Percentiles rank a stretch among this genome's conserved stretches.
Evolutionary conservation across 1,139 yeast genomes (phyloP).

Genomic region (Debaryomyces sp.): DNA sequence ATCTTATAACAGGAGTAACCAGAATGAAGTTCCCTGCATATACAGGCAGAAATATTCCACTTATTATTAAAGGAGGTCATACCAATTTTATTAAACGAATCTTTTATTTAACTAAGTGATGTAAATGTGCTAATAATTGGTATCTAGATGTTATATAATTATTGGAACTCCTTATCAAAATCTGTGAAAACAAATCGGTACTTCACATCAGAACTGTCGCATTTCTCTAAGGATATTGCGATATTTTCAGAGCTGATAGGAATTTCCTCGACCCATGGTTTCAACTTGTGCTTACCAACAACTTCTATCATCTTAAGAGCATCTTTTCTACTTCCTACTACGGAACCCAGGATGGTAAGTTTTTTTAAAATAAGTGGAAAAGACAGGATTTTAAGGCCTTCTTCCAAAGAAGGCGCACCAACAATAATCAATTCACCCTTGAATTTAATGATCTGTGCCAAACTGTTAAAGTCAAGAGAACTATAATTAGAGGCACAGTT

Average conservation of each 20-base stretch:
- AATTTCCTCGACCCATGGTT: conserved; percentile 46
- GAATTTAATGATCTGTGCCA: conserved; percentile 37
- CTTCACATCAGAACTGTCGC: conserved; percentile 56
- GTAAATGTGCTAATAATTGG: too few relatives aligned
- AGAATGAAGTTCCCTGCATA: too few relatives aligned
- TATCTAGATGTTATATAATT: background rate
- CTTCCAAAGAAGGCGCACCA: conserved; percentile 48
- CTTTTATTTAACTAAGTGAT: too few relatives aligned
- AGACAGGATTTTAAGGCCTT: conserved; percentile 29
- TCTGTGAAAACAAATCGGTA: conserved; percentile 67
- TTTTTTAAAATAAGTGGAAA: conserved; percentile 8
- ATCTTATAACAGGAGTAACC: too few relatives aligned
- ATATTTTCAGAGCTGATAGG: conserved; percentile 37
- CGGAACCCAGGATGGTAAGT: conserved; percentile 13
- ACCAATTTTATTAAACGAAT: too few relatives aligned
- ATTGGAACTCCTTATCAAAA: conserved; percentile 38
- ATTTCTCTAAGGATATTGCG: conserved; percentile 32
- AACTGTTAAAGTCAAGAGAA: conserved; percentile 33
- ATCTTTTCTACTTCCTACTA: conserved; percentile 42
- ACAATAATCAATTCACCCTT: conserved; percentile 56
- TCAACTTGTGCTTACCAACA: conserved; percentile 41
- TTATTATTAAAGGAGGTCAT: too few relatives aligned
- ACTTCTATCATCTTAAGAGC: conserved; percentile 40
- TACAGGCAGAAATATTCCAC: too few relatives aligned
- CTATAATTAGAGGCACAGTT: conserved; percentile 50